Evolutionary conservation across 306 rosid species (phyloP).

Genomic region (Cajanus cajan): DNA sequence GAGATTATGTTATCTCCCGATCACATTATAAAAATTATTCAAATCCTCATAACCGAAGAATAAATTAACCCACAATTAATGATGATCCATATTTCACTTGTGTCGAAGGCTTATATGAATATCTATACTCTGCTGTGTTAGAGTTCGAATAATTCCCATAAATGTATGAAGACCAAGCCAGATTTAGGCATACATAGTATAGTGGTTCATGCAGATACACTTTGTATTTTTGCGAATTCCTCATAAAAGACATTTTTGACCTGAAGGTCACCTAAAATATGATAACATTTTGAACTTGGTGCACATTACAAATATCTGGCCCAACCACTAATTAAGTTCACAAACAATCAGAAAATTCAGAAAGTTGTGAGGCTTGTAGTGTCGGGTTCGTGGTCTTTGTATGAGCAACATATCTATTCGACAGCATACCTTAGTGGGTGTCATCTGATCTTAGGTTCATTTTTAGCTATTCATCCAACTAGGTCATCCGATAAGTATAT

Average conservation of each 20-base stretch:
- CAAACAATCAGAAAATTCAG: neutral
- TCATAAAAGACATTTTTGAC: conserved; percentile 13
- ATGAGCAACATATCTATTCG: neutral
- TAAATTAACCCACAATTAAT: no score
- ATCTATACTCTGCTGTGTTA: no score
- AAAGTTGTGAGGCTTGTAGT: conserved; percentile 10
- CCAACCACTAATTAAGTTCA: conserved; percentile 26
- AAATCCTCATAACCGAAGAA: no score
- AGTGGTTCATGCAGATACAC: neutral
- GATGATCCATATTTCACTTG: no score
- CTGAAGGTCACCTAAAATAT: conserved; percentile 25
- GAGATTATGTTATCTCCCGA: no score
- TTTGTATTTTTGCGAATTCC: neutral
- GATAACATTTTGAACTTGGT: conserved; percentile 32
- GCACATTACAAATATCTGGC: neutral
- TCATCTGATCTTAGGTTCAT: neutral
- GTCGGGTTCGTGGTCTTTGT: conserved; percentile 26
- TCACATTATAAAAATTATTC: no score
- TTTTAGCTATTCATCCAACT: conserved; percentile 1
- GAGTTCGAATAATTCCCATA: neutral
- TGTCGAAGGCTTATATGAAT: no score
- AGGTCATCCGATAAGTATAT: neutral
- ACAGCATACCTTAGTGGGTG: conserved; percentile 1
- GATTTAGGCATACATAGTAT: neutral
- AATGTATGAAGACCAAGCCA: neutral